Evolutionary conservation across 768 basidiomycete genomes (phyloP).

Genomic region (Tulasnella calospora): DNA sequence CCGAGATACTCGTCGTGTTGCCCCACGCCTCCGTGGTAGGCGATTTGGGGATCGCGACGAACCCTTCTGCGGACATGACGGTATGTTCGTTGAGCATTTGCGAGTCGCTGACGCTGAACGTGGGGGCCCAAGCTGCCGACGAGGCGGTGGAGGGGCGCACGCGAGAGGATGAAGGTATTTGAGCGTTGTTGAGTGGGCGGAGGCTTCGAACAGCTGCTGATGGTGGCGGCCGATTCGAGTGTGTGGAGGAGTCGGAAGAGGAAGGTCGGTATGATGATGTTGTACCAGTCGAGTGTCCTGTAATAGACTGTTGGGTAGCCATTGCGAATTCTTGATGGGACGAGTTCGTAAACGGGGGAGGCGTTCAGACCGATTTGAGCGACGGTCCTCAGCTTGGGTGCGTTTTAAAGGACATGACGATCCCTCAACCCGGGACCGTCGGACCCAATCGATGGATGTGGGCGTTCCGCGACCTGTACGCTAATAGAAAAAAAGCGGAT

Average conservation of each 20-base stretch:
- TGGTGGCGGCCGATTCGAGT: too few species aligned
- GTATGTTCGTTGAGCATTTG: not conserved
- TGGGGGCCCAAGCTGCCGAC: not conserved
- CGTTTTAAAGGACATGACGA: not conserved
- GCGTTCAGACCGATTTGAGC: not conserved
- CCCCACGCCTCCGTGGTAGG: not conserved
- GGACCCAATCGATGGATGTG: not conserved
- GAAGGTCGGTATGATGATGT: not conserved
- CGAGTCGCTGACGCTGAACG: not conserved
- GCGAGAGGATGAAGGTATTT: not conserved
- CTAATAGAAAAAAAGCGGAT: not conserved
- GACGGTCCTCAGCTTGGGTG: not conserved
- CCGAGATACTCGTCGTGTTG: not conserved
- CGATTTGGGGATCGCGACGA: not conserved
- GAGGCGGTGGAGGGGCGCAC: not conserved
- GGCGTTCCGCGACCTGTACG: not conserved
- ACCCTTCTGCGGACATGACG: not conserved
- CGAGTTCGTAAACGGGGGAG: too few species aligned
- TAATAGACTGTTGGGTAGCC: not conserved
- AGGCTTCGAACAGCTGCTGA: not conserved
- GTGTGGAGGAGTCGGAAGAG: not conserved
- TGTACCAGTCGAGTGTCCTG: not conserved
- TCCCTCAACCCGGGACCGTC: not conserved
- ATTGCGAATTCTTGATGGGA: not conserved
- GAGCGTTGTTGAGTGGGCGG: not conserved